Percentiles rank a stretch among this genome's conserved stretches.
Evolutionary conservation across 2,329 filamentous ascomycete genomes (phyloP).

Genomic region (Pseudogymnoascus sp.): DNA sequence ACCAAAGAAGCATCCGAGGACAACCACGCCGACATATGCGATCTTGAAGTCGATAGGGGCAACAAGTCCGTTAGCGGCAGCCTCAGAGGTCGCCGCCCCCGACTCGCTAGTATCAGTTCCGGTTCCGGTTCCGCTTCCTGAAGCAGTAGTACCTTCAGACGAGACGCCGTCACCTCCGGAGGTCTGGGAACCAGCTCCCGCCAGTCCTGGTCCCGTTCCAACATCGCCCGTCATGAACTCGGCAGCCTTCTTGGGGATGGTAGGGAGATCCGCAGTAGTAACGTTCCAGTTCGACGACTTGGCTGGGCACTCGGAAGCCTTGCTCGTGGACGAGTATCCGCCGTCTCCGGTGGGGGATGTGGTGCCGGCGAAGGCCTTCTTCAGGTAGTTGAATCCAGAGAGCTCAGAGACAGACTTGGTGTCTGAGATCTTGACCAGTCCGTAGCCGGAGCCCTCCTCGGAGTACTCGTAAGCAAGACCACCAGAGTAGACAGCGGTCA

Average conservation of each 20-base stretch:
- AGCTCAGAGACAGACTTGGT: slow-evolving; percentile 40
- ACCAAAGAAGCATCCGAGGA: slow-evolving; percentile 1
- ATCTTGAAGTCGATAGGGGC: neutral
- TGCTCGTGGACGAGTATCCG: neutral
- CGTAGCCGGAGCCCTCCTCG: slow-evolving; percentile 84
- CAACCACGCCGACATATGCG: neutral
- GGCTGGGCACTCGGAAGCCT: neutral
- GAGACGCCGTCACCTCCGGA: neutral
- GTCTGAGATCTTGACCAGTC: slow-evolving; percentile 63
- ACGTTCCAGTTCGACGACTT: slow-evolving; percentile 4
- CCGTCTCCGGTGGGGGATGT: neutral
- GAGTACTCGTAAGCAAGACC: slow-evolving; percentile 99
- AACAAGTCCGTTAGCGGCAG: neutral
- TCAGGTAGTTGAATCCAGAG: slow-evolving; percentile 1
- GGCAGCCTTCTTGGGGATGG: neutral
- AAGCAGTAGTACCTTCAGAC: neutral
- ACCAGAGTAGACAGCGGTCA: slow-evolving; percentile 84
- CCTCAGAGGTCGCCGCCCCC: neutral
- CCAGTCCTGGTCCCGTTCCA: neutral
- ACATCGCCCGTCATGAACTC: neutral
- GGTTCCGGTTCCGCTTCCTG: neutral
- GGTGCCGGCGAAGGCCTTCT: neutral
- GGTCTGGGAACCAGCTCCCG: neutral
- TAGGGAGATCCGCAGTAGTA: neutral
- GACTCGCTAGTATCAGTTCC: neutral